A percentile compares a stretch with the other conserved stretches of the same genome.
These are phyloP conservation scores for Fusarium chlamydosporum DNA, from an alignment of 2,329 filamentous ascomycete species.

Conservation along the genomic window DNA sequence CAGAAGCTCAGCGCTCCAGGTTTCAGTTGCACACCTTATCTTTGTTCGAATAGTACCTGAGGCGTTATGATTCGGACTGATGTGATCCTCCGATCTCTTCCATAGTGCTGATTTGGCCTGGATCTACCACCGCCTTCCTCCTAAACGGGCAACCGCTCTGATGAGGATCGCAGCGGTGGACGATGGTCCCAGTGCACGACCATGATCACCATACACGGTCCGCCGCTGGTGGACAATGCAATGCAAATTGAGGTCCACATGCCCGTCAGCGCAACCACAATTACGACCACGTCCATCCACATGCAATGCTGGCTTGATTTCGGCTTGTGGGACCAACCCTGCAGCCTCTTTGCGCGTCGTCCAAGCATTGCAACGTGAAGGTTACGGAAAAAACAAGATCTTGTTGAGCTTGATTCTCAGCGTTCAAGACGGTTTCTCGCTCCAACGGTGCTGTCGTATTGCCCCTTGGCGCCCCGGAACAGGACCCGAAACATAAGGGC, in stretches of 20 bases:
- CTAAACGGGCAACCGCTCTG: conserved; percentile 9
- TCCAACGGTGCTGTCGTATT: conserved; percentile 38
- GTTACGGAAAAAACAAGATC: conserved; percentile 19
- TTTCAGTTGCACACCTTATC: conserved; percentile 14
- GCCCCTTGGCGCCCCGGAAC: conserved; percentile 23
- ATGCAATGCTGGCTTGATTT: conserved; percentile 39
- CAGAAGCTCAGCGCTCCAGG: conserved; percentile 13
- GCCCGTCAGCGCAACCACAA: conserved; percentile 42
- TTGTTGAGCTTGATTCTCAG: conserved; percentile 27
- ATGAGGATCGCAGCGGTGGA: conserved; percentile 22
- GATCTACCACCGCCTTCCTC: conserved; percentile 29
- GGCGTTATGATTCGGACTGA: conserved; percentile 32
- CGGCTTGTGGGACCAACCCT: conserved; percentile 48
- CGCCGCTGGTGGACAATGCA: conserved; percentile 44
- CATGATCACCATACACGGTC: conserved; percentile 48
- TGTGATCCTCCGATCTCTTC: conserved; percentile 4
- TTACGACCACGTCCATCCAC: conserved; percentile 12
- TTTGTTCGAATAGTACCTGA: conserved; percentile 19
- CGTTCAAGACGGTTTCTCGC: conserved; percentile 23
- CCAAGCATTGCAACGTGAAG: conserved; percentile 24
- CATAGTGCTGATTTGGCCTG: conserved; percentile 20
- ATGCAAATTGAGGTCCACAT: conserved; percentile 47
- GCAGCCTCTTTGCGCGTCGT: conserved; percentile 30
- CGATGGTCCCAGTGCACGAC: conserved; percentile 36
- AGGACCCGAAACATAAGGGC: conserved; percentile 24